These are phyloP conservation scores for Smittium mucronatum DNA, from an alignment of 371 early-diverging fungal genomes.

Conservation along the genomic window DNA sequence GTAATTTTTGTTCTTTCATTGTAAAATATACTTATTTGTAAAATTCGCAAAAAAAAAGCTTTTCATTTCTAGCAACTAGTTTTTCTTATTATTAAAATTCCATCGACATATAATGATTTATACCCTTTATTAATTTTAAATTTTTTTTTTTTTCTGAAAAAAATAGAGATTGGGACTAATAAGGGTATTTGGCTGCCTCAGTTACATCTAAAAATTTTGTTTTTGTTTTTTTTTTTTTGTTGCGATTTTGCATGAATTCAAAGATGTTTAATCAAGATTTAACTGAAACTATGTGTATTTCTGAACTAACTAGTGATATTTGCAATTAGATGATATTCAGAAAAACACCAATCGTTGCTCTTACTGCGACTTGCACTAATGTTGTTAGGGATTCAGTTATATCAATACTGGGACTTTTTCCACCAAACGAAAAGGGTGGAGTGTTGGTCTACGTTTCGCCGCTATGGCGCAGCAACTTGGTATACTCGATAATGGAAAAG, in stretches of 20 bases:
- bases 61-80: too few relatives aligned
- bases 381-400: constrained; percentile 50
- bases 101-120: too few relatives aligned
- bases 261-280: too few relatives aligned
- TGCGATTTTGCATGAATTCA: too few relatives aligned
- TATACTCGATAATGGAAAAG: constrained; percentile 52
- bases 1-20: constrained; percentile 7
- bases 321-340: constrained; percentile 47
- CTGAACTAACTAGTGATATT: too few relatives aligned
- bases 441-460: constrained; percentile 33
- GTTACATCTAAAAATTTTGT: constrained; percentile 3
- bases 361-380: constrained; percentile 80
- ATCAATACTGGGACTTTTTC: constrained; percentile 40
- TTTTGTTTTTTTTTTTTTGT: background rate
- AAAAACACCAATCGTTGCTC: constrained; percentile 65
- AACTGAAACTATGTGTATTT: too few relatives aligned
- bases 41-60: too few relatives aligned
- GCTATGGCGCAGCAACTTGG: constrained; percentile 48
- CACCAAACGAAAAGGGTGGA: constrained; percentile 30
- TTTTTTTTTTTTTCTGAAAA: too few relatives aligned
- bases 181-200: background rate
- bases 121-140: too few relatives aligned
- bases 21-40: background rate
- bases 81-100: too few relatives aligned
- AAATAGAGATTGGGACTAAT: constrained; percentile 6